These are phyloP conservation scores for Aureobasidium sp. DNA, from an alignment of 2,329 filamentous ascomycete genomes.

Conservation along the genomic window DNA sequence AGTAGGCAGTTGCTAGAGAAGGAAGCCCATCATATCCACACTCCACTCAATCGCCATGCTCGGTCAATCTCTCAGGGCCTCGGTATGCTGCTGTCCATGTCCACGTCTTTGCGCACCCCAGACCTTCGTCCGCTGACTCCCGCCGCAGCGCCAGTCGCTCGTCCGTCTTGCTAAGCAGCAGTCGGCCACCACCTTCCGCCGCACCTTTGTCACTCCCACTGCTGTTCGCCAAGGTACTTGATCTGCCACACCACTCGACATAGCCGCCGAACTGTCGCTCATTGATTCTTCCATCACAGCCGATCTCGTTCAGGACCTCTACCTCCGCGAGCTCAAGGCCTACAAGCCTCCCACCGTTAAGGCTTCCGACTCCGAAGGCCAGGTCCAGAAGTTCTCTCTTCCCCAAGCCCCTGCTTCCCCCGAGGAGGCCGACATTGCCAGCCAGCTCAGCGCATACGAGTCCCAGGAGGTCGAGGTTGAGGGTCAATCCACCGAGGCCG, in stretches of 20 bases:
- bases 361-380: constrained; percentile 76
- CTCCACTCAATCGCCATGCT: constrained; percentile 38
- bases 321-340: constrained; percentile 88
- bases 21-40: constrained; percentile 1
- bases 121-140: constrained; percentile 19
- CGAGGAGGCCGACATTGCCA: constrained; percentile 88
- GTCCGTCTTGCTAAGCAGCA: constrained; percentile 52
- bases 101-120: background rate
- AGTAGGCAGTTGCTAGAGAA: background rate
- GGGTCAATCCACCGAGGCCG: constrained; percentile 62
- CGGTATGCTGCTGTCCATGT: constrained; percentile 33
- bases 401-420: constrained; percentile 79
- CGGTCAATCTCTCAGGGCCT: constrained; percentile 53
- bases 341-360: constrained; percentile 86
- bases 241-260: background rate
- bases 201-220: constrained; percentile 55
- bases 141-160: constrained; percentile 49
- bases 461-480: constrained; percentile 88
- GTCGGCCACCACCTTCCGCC: constrained; percentile 44
- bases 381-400: constrained; percentile 77
- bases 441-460: constrained; percentile 91
- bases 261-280: background rate
- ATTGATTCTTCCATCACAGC: constrained; percentile 43
- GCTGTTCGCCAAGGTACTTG: constrained; percentile 52
- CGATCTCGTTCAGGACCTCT: constrained; percentile 96